Conservation (phyloP, 768 basidiomycete genomes). For the Phanerochaete sordida region DNA sequence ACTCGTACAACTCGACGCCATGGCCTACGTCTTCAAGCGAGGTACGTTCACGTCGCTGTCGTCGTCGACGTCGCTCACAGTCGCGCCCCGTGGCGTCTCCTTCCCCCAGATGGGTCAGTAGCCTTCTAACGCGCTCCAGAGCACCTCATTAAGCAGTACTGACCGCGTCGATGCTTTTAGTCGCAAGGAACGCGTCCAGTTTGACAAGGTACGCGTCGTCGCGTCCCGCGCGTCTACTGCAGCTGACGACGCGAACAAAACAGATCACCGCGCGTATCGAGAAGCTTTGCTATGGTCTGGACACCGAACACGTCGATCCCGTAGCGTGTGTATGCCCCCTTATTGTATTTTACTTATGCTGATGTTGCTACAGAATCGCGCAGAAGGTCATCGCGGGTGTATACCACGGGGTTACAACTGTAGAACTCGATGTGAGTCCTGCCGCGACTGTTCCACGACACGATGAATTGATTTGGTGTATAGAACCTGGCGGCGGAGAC, state of each 20-base stretch:
- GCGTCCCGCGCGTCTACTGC: constrained; percentile 7
- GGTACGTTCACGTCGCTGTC: constrained; percentile 29
- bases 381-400: constrained; percentile 94
- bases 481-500: constrained; percentile 97
- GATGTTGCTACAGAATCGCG: constrained; percentile 52
- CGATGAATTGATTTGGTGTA: too few relatives aligned
- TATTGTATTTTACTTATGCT: background rate
- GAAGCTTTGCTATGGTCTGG: constrained; percentile 95
- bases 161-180: constrained; percentile 31
- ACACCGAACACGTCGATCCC: constrained; percentile 87
- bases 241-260: background rate
- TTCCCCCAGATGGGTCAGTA: constrained; percentile 47
- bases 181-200: constrained; percentile 89
- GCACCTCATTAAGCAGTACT: constrained; percentile 4
- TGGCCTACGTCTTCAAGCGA: constrained; percentile 57
- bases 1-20: constrained; percentile 19
- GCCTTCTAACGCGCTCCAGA: constrained; percentile 23
- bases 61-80: constrained; percentile 11
- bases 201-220: constrained; percentile 70
- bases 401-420: constrained; percentile 94
- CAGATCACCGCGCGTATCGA: constrained; percentile 85
- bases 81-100: constrained; percentile 9
- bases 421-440: constrained; percentile 94
- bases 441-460: too few relatives aligned
- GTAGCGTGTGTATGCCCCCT: constrained; percentile 62